Evolutionary conservation across 2,329 filamentous ascomycete species (phyloP), one percentile per base, ranked within the genome.

Genomic region (Fusarium chuoi): DNA sequence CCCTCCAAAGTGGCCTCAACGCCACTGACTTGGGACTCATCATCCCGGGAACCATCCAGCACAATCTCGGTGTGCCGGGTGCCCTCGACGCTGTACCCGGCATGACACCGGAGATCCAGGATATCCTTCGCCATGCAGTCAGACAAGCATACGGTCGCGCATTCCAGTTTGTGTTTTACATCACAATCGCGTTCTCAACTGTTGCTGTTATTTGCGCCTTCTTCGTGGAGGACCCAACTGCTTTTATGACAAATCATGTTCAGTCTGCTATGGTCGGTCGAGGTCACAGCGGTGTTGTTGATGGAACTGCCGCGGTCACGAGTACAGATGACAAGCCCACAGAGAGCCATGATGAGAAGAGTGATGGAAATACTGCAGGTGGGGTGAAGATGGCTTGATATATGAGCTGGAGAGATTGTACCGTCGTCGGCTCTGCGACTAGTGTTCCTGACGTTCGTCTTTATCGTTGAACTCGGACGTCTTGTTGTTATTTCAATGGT

Each of bases 211-310:
- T 69, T 12, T 68, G 65, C 14, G 61, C 67, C 8, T 4, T 70
- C 2, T 70, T 68, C 15, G 45, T 70, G 0, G 58, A 68, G 20
- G 67, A 70, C 17, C 65, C 67, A 0, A 66, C 58, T 24, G 39
- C 67, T 41, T 69, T 58, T 10, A 70, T 69, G 67, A 70, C 67
- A 1, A 70, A 70, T 14, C 67, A 70, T 8, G 52, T 69, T 18
- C 67, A 70, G 13, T 63, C 67, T 6, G 59, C 65, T 1, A 70
- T 70, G 67, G 20, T 57, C 0, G 39, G 49, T 18, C 35, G 51
- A 26, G 38, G 24, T 26, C 24, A 62, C 4, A 26, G 5, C 1
- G 24, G 15, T 2, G 59, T 38, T 4, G 30, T 44, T n/a, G 15
- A 33, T 6, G 41, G 13, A 5, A 4, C 38, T 17, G 22, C 17